These are phyloP conservation scores for Croton setiger DNA, from an alignment of 441 rosid genomes.

Conservation along the genomic window DNA sequence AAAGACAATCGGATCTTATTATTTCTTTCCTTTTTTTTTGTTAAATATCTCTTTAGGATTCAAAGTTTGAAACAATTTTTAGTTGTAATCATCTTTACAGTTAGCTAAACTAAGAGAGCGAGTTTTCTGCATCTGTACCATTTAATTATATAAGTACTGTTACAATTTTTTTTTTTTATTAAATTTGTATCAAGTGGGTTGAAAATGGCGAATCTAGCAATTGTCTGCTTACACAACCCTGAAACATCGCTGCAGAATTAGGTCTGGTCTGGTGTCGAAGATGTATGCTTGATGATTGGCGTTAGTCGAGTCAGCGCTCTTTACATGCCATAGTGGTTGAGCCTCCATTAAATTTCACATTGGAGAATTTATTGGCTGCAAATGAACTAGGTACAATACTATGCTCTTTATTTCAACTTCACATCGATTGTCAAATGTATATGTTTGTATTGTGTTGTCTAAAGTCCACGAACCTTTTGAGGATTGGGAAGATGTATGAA, in stretches of 20 bases:
- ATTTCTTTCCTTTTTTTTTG: neutral
- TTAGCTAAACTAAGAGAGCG: constrained; percentile 8
- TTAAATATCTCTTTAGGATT: neutral
- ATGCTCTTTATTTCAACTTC: neutral
- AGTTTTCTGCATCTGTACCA: neutral
- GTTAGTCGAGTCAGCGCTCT: neutral
- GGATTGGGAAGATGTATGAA: neutral
- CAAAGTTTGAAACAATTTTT: constrained; percentile 8
- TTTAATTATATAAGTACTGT: neutral
- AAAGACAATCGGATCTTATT: constrained; percentile 25
- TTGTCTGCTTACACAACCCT: neutral
- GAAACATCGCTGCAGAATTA: neutral
- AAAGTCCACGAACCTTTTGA: neutral
- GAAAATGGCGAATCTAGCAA: neutral
- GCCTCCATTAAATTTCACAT: neutral
- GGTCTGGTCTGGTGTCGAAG: neutral
- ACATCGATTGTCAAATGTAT: neutral
- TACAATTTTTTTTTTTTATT: neutral
- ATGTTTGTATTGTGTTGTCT: neutral
- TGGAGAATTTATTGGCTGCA: neutral
- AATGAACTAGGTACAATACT: neutral
- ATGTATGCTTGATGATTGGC: no score
- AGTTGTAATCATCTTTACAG: constrained; percentile 14
- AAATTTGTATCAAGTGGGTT: neutral
- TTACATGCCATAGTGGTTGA: neutral